Evolutionary conservation across 768 basidiomycete genomes (phyloP).

Genomic region (Lentinula sp.): DNA sequence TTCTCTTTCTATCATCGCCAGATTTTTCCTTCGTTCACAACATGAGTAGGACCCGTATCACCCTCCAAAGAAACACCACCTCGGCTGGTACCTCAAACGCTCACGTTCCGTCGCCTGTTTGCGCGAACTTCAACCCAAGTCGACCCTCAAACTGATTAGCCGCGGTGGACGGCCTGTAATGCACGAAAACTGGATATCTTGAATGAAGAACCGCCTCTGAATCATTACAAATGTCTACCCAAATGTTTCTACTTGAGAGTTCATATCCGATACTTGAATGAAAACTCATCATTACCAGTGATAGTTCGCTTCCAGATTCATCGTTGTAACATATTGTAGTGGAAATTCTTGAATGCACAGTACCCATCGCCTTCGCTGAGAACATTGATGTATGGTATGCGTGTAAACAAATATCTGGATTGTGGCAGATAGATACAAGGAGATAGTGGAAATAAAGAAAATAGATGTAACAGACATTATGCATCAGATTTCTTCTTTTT

Average conservation of each 20-base stretch:
- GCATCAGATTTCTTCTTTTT: conserved; percentile 48
- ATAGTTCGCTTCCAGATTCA: too few relatives aligned
- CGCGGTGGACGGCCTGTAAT: not conserved
- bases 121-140: conserved; percentile 22
- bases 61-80: conserved; percentile 12
- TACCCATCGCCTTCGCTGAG: too few relatives aligned
- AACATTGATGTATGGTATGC: not conserved
- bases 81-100: conserved; percentile 34
- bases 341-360: too few relatives aligned
- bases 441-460: not conserved
- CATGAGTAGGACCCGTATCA: conserved; percentile 28
- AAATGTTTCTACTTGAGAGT: too few relatives aligned
- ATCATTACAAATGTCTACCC: too few relatives aligned
- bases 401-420: not conserved
- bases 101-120: conserved; percentile 30
- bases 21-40: not conserved
- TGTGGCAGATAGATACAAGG: not conserved
- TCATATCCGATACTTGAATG: too few relatives aligned
- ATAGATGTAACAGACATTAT: not conserved
- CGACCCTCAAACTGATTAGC: not conserved
- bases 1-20: not conserved
- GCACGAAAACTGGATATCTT: too few relatives aligned
- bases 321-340: too few relatives aligned
- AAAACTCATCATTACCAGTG: too few relatives aligned
- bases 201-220: too few relatives aligned